Percentiles rank a stretch among this genome's conserved stretches.
phyloP scores from a whole-genome alignment of 768 basidiomycete species.

The Melanogaster broomeanus region DNA sequence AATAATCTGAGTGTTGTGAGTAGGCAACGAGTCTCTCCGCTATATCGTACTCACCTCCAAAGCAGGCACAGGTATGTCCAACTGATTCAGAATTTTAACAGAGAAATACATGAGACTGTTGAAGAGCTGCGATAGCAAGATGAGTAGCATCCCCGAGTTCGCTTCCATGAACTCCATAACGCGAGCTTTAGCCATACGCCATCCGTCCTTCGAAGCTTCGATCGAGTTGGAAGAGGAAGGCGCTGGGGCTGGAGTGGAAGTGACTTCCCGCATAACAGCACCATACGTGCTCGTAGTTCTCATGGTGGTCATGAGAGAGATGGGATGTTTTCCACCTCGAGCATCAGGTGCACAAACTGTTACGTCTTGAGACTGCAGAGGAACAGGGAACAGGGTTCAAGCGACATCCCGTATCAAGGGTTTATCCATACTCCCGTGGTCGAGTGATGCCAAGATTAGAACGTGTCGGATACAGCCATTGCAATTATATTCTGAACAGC shows the following conservation, averaged over 20 bases:
- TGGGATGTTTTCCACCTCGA: no score
- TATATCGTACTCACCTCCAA: conserved; percentile 45
- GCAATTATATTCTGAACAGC: no score
- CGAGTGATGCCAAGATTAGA: neutral
- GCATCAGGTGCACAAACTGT: no score
- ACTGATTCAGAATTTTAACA: conserved; percentile 63
- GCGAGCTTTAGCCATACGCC: conserved; percentile 3
- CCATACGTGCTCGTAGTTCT: neutral
- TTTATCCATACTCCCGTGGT: neutral
- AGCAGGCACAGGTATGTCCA: conserved; percentile 59
- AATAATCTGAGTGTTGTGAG: conserved; percentile 42
- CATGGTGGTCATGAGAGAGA: neutral
- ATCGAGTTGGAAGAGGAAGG: neutral
- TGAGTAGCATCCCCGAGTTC: conserved; percentile 63
- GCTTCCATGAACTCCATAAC: conserved; percentile 14
- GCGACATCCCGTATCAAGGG: neutral
- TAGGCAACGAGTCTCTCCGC: neutral
- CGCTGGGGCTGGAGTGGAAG: neutral
- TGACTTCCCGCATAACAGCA: neutral
- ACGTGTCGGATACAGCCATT: no score
- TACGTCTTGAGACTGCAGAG: neutral
- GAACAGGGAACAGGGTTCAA: no score
- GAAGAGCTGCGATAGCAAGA: conserved; percentile 58
- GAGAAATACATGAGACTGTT: conserved; percentile 60
- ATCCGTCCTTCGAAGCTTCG: neutral